These are phyloP conservation scores for Aureobasidium sp. DNA, from an alignment of 2,329 filamentous ascomycete genomes.

Conservation along the genomic window DNA sequence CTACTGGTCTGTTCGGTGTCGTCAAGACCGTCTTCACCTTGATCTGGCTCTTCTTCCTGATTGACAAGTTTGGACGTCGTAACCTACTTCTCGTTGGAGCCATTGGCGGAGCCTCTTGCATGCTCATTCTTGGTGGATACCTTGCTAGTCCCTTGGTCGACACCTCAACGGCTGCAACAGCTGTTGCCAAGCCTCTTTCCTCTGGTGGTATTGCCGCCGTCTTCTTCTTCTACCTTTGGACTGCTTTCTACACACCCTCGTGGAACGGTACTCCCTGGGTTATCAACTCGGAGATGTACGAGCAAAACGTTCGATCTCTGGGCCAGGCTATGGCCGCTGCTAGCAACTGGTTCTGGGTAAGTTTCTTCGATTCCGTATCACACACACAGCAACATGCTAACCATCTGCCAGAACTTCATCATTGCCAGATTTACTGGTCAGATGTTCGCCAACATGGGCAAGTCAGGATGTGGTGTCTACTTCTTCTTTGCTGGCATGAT, in stretches of 20 bases:
- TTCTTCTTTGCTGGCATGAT: conserved; percentile 46
- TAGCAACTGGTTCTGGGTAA: conserved; percentile 27
- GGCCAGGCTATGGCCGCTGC: conserved; percentile 29
- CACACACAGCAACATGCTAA: not conserved
- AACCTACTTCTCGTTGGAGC: conserved; percentile 43
- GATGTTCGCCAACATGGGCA: conserved; percentile 46
- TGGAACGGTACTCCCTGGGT: conserved; percentile 32
- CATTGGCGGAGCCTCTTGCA: conserved; percentile 41
- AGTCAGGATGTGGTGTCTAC: conserved; percentile 32
- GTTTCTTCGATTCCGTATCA: not conserved
- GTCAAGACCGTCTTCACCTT: conserved; percentile 32
- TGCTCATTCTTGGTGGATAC: conserved; percentile 49
- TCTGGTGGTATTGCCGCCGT: conserved; percentile 47
- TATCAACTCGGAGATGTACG: conserved; percentile 44
- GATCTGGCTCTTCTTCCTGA: conserved; percentile 34
- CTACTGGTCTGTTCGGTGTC: conserved; percentile 29
- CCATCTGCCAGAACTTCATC: conserved; percentile 25
- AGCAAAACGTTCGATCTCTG: conserved; percentile 32
- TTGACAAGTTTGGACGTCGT: conserved; percentile 35
- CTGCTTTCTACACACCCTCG: conserved; percentile 44
- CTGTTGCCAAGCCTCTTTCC: conserved; percentile 36
- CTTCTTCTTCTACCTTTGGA: conserved; percentile 50
- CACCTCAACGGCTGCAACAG: conserved; percentile 28
- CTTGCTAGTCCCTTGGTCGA: conserved; percentile 36
- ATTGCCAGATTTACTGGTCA: conserved; percentile 34